Base-by-base conservation (phyloP, 2,329 filamentous ascomycete species). In the Aspergillus proliferans region DNA sequence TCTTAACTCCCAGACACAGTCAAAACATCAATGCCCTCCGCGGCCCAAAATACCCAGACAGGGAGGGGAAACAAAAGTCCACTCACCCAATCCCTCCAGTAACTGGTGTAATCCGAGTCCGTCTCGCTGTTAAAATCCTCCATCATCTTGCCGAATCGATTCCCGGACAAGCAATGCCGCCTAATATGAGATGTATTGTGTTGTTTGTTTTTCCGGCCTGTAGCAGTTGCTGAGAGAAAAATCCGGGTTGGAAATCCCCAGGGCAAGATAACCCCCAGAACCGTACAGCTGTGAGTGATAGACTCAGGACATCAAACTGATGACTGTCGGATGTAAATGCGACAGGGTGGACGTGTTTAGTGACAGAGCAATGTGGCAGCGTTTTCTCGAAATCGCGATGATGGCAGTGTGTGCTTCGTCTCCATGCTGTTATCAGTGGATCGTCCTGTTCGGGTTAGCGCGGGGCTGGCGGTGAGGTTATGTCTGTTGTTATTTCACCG, bases 41-140 rank as follows among this genome's bases (percentile, higher is more conserved):
- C 26, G 10, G 26, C 26, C 26, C 26, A 10, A 30, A 10, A 4
- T 30, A 12, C 26, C 26, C 26, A 30, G 26, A 30, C 9, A 12
- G 26, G 10, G 10, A 30, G 26, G 10, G 26, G 10, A 30, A 30
- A 10, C 26, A 43, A n/a, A 28, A 26, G 14, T 15, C 21, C 52
- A 84, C 88, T 76, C 78, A 97, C 93, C 93, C 93, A 98, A 75
- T 98, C 93, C 70, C 92, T 81, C 93, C 93, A 98, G 72, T 97
- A 98, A 73, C 90, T 97, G 44, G 93, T 96, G 70, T 97, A 98
- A 75, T 98, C 93, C 72, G 91, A 96, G 69, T 98, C 93, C 10
- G 91, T 95, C 72, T 98, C 93, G 67, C 90, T 96, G 58, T 89
- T 91, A 72, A 93, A 97, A 74, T 97, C 92, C 69, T 97, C 93